A percentile compares a stretch with the other conserved stretches of the same genome.
Evolutionary conservation across 371 early-diverging fungal species (phyloP).

Genomic region (Mucor piriformis): DNA sequence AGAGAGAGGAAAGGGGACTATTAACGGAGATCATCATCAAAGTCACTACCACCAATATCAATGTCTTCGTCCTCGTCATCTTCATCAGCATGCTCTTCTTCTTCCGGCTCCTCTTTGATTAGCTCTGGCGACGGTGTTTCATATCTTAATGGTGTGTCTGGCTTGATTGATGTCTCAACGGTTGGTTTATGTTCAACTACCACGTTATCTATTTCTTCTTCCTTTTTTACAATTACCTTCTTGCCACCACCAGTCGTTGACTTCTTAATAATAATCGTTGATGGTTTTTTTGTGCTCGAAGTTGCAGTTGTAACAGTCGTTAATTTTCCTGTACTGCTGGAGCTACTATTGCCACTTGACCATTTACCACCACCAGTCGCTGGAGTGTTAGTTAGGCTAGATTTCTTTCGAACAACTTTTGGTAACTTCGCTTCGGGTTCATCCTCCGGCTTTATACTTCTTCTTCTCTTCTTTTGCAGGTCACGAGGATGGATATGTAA

Average conservation of each 20-base stretch:
- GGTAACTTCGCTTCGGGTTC: not conserved
- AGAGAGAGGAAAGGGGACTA: not conserved
- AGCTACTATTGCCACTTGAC: not conserved
- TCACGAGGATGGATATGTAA: constrained; percentile 26
- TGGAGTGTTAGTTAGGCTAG: not conserved
- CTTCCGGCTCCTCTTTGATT: not conserved
- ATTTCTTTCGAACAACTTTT: constrained; percentile 11
- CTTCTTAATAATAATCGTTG: not conserved
- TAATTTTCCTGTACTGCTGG: not conserved
- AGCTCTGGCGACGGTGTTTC: not conserved
- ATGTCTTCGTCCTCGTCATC: constrained; percentile 68
- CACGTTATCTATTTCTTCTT: constrained; percentile 13
- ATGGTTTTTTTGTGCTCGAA: not conserved
- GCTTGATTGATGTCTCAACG: not conserved
- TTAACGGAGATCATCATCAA: constrained; percentile 60
- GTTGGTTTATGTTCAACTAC: constrained; percentile 23
- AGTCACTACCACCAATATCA: constrained; percentile 68
- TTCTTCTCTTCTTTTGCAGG: constrained; percentile 26
- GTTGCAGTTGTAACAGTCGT: not conserved
- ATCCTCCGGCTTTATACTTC: constrained; percentile 3
- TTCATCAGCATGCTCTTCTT: constrained; percentile 22
- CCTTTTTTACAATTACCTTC: not conserved
- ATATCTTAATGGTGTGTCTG: not conserved
- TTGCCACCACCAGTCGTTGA: not conserved
- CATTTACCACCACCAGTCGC: constrained; percentile 7